These are phyloP conservation scores for Fusarium chuoi DNA, from an alignment of 2,329 filamentous ascomycete genomes.

Conservation along the genomic window DNA sequence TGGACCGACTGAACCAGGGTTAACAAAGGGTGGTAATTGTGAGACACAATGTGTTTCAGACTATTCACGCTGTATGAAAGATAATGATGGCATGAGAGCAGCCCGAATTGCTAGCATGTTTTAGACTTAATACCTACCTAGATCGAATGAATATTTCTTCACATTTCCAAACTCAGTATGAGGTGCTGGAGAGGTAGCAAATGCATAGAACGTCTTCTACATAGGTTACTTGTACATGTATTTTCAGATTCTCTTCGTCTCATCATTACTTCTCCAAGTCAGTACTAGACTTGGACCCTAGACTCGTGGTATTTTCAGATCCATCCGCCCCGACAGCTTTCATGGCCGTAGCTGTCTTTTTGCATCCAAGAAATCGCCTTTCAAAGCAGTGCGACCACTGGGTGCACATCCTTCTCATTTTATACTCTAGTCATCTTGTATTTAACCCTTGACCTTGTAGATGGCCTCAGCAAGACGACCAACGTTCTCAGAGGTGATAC, in stretches of 20 bases:
- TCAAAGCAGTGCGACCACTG: background rate
- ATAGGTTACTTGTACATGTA: slow-evolving; percentile 40
- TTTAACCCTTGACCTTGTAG: slow-evolving; percentile 80
- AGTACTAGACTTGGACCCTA: slow-evolving; percentile 26
- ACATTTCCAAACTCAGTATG: background rate
- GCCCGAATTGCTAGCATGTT: background rate
- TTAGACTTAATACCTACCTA: background rate
- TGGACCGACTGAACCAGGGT: slow-evolving; percentile 50
- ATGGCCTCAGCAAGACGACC: slow-evolving; percentile 84
- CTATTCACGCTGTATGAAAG: background rate
- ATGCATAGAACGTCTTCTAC: slow-evolving; percentile 23
- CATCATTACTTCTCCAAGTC: slow-evolving; percentile 26
- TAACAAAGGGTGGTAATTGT: slow-evolving; percentile 20
- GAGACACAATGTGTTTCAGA: background rate
- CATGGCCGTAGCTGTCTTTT: slow-evolving; percentile 25
- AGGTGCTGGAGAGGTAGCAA: background rate
- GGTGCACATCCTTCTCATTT: background rate
- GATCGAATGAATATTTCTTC: background rate
- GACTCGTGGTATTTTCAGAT: slow-evolving; percentile 42
- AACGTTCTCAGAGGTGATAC: slow-evolving; percentile 83
- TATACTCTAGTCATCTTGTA: background rate
- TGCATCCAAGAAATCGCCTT: slow-evolving; percentile 18
- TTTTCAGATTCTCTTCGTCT: slow-evolving; percentile 35
- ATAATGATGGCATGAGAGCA: background rate
- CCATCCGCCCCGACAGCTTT: slow-evolving; percentile 29